Percentiles rank a stretch among this genome's conserved stretches.
These are phyloP conservation scores for Suillus sp. DNA, from an alignment of 768 basidiomycete species.

Conservation along the genomic window DNA sequence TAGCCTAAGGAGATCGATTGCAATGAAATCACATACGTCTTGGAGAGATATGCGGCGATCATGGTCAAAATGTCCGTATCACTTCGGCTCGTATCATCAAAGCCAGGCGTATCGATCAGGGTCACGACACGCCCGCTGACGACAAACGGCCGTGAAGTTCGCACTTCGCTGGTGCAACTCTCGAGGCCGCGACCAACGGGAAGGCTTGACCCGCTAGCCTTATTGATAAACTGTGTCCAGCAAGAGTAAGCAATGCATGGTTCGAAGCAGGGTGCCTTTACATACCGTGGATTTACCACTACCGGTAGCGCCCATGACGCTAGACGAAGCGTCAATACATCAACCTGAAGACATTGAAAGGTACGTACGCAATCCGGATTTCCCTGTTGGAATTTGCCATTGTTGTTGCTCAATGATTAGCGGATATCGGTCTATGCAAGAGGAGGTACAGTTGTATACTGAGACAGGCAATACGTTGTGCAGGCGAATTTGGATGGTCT, in stretches of 20 bases:
- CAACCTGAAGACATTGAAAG: not conserved
- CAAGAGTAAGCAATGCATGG: not conserved
- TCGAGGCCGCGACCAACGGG: constrained; percentile 41
- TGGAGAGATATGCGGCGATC: constrained; percentile 37
- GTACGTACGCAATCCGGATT: constrained; percentile 35
- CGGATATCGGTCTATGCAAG: not conserved
- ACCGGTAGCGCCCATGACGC: constrained; percentile 38
- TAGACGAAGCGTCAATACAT: constrained; percentile 10
- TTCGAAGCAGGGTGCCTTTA: too few relatives aligned
- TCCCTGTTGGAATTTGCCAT: constrained; percentile 34
- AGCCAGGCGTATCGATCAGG: constrained; percentile 57
- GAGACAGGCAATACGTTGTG: constrained; percentile 1
- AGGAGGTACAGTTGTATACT: not conserved
- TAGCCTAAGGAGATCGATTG: not conserved
- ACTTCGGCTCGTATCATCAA: constrained; percentile 49
- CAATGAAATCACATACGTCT: constrained; percentile 11
- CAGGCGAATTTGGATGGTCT: not conserved
- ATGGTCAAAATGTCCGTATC: constrained; percentile 46
- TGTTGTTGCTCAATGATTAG: constrained; percentile 10
- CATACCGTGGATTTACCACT: constrained; percentile 41
- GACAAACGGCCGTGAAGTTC: constrained; percentile 40
- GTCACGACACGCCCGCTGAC: constrained; percentile 42
- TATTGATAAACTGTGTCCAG: constrained; percentile 46
- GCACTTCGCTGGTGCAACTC: constrained; percentile 47
- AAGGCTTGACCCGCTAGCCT: constrained; percentile 44